Percentiles rank a stretch among this genome's conserved stretches.
Evolutionary conservation across 2,329 filamentous ascomycete genomes (phyloP).

Genomic region (Ploettnerulaceae sp.): DNA sequence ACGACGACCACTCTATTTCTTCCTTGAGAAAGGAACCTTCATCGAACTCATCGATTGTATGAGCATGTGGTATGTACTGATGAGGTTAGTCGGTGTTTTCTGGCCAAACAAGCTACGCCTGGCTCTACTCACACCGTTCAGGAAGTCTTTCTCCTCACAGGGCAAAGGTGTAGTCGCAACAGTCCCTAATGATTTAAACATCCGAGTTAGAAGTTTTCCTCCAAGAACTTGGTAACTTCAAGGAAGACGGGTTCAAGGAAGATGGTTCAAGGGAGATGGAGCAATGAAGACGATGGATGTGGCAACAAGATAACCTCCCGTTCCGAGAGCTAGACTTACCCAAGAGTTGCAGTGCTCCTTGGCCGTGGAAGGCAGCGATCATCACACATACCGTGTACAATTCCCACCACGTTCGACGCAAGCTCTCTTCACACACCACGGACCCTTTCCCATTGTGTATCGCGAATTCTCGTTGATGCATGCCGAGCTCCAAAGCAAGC

Average conservation of each 20-base stretch:
- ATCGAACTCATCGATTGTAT: conserved; percentile 71
- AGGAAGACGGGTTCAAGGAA: no score
- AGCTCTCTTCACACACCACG: conserved; percentile 69
- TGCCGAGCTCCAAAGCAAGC: conserved; percentile 67
- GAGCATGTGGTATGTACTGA: conserved; percentile 54
- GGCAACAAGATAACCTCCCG: no score
- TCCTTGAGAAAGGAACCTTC: conserved; percentile 59
- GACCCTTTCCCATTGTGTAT: conserved; percentile 57
- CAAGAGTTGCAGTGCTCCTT: no score
- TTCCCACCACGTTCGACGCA: conserved; percentile 88
- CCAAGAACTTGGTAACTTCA: no score
- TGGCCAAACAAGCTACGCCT: background rate
- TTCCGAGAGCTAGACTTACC: no score
- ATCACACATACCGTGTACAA: conserved; percentile 63
- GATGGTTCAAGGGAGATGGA: no score
- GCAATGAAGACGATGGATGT: no score
- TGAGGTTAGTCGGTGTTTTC: conserved; percentile 35
- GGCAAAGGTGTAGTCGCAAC: conserved; percentile 66
- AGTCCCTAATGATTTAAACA: conserved; percentile 63
- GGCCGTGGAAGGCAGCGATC: conserved; percentile 71
- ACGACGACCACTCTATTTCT: conserved; percentile 71
- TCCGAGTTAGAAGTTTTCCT: no score
- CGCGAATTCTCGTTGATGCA: conserved; percentile 67
- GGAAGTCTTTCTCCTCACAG: conserved; percentile 58
- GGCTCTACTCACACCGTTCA: conserved; percentile 17